Conservation (phyloP, 1,284 basidiomycete species). For the Rhodotorula sp. region DNA sequence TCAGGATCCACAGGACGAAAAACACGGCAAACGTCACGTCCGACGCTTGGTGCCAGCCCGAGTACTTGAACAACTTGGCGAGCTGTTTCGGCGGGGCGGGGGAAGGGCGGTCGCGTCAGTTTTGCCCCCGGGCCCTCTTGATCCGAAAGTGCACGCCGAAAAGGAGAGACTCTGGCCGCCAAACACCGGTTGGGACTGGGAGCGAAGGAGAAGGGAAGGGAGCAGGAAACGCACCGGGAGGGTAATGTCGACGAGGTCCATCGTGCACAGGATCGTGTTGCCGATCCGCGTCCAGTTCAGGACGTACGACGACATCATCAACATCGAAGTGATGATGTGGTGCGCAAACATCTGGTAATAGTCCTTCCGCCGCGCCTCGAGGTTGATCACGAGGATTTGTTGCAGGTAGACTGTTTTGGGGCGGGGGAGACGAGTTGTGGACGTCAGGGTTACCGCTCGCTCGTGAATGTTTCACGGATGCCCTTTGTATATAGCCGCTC, state of each 20-base stretch:
- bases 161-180: no score
- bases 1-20: conserved; percentile 82
- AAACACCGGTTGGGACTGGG: no score
- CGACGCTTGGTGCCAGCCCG: conserved; percentile 62
- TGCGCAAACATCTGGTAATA: conserved; percentile 88
- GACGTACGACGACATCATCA: conserved; percentile 75
- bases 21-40: conserved; percentile 78
- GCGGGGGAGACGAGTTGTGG: no score
- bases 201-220: background rate
- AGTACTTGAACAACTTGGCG: conserved; percentile 91
- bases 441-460: background rate
- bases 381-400: conserved; percentile 82
- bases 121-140: no score
- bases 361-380: conserved; percentile 89
- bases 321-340: conserved; percentile 81
- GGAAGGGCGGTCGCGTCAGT: background rate
- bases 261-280: conserved; percentile 79
- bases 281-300: conserved; percentile 85
- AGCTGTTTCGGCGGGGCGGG: conserved; percentile 54
- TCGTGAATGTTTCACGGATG: no score
- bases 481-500: background rate
- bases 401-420: conserved; percentile 70
- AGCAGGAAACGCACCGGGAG: conserved; percentile 67
- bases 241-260: conserved; percentile 91
- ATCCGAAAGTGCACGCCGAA: no score